Evolutionary conservation across 1,139 yeast species (phyloP).

Genomic region (Citeromyces siamensis): DNA sequence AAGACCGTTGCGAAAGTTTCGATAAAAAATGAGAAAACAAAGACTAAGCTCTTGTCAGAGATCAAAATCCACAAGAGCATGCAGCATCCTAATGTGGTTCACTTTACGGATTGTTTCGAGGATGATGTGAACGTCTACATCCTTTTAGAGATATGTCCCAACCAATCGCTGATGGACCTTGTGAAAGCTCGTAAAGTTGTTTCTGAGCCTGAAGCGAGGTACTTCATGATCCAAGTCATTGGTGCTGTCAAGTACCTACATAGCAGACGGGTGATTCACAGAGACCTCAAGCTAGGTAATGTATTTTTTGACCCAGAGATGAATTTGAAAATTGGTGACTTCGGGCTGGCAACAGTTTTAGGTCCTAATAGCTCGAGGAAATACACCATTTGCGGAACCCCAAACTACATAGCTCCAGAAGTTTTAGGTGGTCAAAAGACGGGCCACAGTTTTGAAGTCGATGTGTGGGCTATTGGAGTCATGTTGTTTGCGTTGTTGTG

Average conservation of each 20-base stretch:
- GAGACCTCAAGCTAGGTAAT: slow-evolving; percentile 91
- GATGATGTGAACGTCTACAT: slow-evolving; percentile 91
- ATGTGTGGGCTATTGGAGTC: slow-evolving; percentile 94
- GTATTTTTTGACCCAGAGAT: slow-evolving; percentile 86
- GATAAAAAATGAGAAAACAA: slow-evolving; percentile 81
- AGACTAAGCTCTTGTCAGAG: slow-evolving; percentile 80
- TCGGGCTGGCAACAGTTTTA: slow-evolving; percentile 87
- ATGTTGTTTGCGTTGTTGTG: slow-evolving; percentile 85
- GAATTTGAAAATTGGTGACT: slow-evolving; percentile 93
- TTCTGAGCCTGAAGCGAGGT: slow-evolving; percentile 87
- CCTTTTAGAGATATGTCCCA: slow-evolving; percentile 86
- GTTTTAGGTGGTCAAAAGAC: slow-evolving; percentile 78
- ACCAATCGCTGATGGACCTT: slow-evolving; percentile 87
- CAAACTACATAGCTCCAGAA: slow-evolving; percentile 97
- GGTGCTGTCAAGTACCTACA: slow-evolving; percentile 94
- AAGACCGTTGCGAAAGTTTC: slow-evolving; percentile 97
- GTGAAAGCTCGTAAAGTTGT: slow-evolving; percentile 71
- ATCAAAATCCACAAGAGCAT: slow-evolving; percentile 90
- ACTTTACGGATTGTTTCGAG: slow-evolving; percentile 89
- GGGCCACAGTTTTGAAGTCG: slow-evolving; percentile 92
- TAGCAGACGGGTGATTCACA: slow-evolving; percentile 83
- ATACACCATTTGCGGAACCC: slow-evolving; percentile 94
- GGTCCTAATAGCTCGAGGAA: slow-evolving; percentile 63
- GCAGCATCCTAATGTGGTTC: slow-evolving; percentile 82
- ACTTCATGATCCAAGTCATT: slow-evolving; percentile 80